A percentile compares a stretch with the other conserved stretches of the same genome.
These are phyloP conservation scores for Zea mays DNA, from an alignment of 176 grass and related monocot species.

Conservation along the genomic window Zm-B73-REFERENCE-NAM-5.0 NC_050097.1:179489001-179489500, in stretches of 20 bases:
- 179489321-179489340: conserved; percentile 47
- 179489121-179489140: conserved; percentile 86
- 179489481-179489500: conserved; percentile 75
- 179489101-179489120: conserved; percentile 74
- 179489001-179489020: neutral
- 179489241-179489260: conserved; percentile 92
- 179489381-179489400: conserved; percentile 17
- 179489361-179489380: neutral
- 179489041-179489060: neutral
- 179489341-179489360: neutral
- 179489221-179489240: conserved; percentile 81
- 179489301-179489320: conserved; percentile 84
- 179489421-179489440: conserved; percentile 80
- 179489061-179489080: conserved; percentile 52
- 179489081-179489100: conserved; percentile 49
- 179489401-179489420: conserved; percentile 97
- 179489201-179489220: conserved; percentile 88
- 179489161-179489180: conserved; percentile 79
- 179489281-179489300: conserved; percentile 76
- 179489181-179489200: conserved; percentile 80
- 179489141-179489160: conserved; percentile 83
- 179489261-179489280: conserved; percentile 74
- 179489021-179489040: neutral
- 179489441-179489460: conserved; percentile 86
- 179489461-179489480: conserved; percentile 86